Evolutionary conservation across 352 stramenopile species (phyloP).

Genomic region (Globisporangium cylindrosporum): DNA sequence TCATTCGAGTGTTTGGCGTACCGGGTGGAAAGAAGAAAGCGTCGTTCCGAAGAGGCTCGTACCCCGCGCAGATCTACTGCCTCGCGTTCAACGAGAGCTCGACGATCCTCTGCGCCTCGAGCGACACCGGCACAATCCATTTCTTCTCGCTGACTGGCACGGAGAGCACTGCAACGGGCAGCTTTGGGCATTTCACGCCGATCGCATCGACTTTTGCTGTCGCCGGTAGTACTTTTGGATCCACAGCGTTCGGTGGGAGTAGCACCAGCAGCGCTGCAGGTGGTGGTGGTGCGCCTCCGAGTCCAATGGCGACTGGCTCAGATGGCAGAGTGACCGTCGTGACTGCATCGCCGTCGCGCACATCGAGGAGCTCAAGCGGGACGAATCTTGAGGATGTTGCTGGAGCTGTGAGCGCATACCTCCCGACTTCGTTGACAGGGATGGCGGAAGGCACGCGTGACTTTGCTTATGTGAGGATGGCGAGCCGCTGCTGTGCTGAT

Average conservation of each 20-base stretch:
- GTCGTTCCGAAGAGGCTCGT: constrained; percentile 95
- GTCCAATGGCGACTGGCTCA: neutral
- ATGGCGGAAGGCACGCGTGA: constrained; percentile 85
- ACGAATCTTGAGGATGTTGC: constrained; percentile 69
- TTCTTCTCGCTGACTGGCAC: constrained; percentile 90
- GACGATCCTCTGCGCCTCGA: constrained; percentile 93
- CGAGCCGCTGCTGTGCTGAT: neutral
- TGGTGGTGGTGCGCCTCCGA: constrained; percentile 12
- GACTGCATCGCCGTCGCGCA: constrained; percentile 16
- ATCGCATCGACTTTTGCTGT: constrained; percentile 75
- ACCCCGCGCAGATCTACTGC: constrained; percentile 95
- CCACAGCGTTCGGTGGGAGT: constrained; percentile 39
- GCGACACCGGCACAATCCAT: constrained; percentile 96
- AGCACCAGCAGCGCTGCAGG: neutral
- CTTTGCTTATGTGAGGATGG: constrained; percentile 70
- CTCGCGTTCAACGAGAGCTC: constrained; percentile 94
- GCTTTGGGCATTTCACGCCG: constrained; percentile 75
- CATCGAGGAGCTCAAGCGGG: constrained; percentile 32
- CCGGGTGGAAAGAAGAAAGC: constrained; percentile 86
- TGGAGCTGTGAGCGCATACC: constrained; percentile 64
- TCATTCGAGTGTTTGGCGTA: constrained; percentile 97
- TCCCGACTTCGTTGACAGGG: constrained; percentile 72
- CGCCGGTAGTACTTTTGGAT: constrained; percentile 53
- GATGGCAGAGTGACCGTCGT: constrained; percentile 2
- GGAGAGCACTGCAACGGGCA: constrained; percentile 71